phyloP scores from a whole-genome alignment of 2,329 filamentous ascomycete genomes.

The Talaromyces pinophilus region DNA sequence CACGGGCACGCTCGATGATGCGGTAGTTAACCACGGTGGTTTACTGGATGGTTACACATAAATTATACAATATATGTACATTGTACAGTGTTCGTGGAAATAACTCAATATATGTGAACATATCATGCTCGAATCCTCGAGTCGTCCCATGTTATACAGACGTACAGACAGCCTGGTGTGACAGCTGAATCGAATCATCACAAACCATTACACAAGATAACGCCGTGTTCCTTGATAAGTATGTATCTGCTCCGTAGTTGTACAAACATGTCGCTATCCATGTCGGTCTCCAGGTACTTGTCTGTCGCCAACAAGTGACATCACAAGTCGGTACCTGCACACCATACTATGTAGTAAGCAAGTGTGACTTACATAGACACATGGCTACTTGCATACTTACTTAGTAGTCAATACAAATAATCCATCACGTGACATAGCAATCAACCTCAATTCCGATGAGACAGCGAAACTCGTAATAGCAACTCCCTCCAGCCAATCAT shows the following conservation, averaged over 20 bases:
- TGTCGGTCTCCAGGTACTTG: neutral
- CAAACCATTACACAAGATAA: neutral
- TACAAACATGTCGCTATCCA: neutral
- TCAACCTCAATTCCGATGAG: neutral
- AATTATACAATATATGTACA: neutral
- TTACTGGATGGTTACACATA: neutral
- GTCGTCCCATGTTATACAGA: neutral
- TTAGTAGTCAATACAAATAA: neutral
- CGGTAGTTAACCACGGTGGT: slow-evolving; percentile 7
- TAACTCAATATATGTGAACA: neutral
- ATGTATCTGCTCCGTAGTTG: neutral
- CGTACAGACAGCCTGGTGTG: neutral
- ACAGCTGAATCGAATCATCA: neutral
- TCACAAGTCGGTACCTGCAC: slow-evolving; percentile 1
- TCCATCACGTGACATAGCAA: neutral
- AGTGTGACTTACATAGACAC: neutral
- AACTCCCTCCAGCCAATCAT: slow-evolving; percentile 1
- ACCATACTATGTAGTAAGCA: neutral
- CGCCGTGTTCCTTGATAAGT: neutral
- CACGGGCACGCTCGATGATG: slow-evolving; percentile 70
- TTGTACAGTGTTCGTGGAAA: neutral
- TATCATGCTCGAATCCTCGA: slow-evolving; percentile 6
- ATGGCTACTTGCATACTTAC: neutral
- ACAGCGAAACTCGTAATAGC: slow-evolving; percentile 7
- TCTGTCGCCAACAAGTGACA: neutral